These are phyloP conservation scores for Amanita exitialis DNA, from an alignment of 768 basidiomycete genomes.

Conservation along the genomic window DNA sequence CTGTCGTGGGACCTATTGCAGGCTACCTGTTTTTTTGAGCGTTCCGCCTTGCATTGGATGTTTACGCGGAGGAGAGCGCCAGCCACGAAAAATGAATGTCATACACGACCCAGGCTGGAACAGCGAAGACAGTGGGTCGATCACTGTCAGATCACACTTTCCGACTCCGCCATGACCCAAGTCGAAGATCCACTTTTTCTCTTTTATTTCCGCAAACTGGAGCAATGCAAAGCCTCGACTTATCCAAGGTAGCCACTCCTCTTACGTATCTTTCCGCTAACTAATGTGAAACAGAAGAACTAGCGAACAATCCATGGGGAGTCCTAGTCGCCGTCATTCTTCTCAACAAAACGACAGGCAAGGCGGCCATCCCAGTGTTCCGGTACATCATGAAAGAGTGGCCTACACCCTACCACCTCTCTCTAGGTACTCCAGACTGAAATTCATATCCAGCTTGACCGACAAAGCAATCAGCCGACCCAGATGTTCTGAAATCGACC, in stretches of 20 bases:
- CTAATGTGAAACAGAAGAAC: conserved; percentile 28
- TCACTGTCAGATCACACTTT: too few species aligned
- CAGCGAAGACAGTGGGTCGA: too few species aligned
- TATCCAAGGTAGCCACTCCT: not conserved
- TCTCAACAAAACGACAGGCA: conserved; percentile 62
- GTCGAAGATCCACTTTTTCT: conserved; percentile 17
- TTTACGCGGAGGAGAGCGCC: too few species aligned
- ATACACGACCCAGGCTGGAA: too few species aligned
- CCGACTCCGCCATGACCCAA: not conserved
- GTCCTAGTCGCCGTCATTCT: conserved; percentile 56
- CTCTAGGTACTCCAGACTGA: conserved; percentile 31
- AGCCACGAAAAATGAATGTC: too few species aligned
- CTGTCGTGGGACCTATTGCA: too few species aligned
- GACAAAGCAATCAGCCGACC: not conserved
- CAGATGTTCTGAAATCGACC: not conserved
- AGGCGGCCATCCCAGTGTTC: conserved; percentile 56
- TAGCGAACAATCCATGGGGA: conserved; percentile 57
- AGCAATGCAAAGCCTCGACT: conserved; percentile 8
- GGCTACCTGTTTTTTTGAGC: too few species aligned
- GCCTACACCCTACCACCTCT: conserved; percentile 46
- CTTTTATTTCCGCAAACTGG: conserved; percentile 14
- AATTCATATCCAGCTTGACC: too few species aligned
- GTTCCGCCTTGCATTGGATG: too few species aligned
- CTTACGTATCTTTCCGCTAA: conserved; percentile 3
- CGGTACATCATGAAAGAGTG: conserved; percentile 45